Evolutionary conservation across 2,329 filamentous ascomycete species (phyloP).

Genomic region (Parastagonospora avenae): DNA sequence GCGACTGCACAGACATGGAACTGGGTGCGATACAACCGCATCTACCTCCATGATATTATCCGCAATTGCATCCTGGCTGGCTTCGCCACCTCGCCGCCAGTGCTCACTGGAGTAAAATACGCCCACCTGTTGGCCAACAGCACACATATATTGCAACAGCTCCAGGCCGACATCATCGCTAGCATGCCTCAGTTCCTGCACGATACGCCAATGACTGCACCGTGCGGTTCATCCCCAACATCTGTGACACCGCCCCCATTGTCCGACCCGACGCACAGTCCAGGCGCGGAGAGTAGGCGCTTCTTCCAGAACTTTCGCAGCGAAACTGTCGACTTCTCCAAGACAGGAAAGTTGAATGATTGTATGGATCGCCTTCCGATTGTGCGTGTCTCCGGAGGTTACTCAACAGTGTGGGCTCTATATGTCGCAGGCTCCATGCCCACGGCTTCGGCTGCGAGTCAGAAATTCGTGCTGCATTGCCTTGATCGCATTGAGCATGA

Average conservation of each 20-base stretch:
- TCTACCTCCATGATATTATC: conserved; percentile 44
- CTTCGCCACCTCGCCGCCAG: conserved; percentile 31
- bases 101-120: conserved; percentile 25
- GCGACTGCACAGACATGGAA: conserved; percentile 40
- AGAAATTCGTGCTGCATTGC: conserved; percentile 42
- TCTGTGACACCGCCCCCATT: background rate
- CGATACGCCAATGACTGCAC: conserved; percentile 30
- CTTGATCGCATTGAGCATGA: conserved; percentile 67
- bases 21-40: conserved; percentile 39
- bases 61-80: conserved; percentile 36
- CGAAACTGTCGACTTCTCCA: background rate
- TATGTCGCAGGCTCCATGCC: conserved; percentile 39
- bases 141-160: conserved; percentile 23
- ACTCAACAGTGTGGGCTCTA: conserved; percentile 39
- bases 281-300: conserved; percentile 4
- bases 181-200: conserved; percentile 43
- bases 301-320: conserved; percentile 32
- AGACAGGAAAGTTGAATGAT: background rate
- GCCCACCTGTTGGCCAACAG: conserved; percentile 27
- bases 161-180: conserved; percentile 42
- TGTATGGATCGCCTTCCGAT: conserved; percentile 32
- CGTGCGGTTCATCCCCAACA: background rate
- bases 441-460: conserved; percentile 25
- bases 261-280: background rate
- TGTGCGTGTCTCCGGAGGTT: conserved; percentile 38